Base-by-base conservation (phyloP, 805 yeast genomes). In the Kluyveromyces wickerhamii region DNA sequence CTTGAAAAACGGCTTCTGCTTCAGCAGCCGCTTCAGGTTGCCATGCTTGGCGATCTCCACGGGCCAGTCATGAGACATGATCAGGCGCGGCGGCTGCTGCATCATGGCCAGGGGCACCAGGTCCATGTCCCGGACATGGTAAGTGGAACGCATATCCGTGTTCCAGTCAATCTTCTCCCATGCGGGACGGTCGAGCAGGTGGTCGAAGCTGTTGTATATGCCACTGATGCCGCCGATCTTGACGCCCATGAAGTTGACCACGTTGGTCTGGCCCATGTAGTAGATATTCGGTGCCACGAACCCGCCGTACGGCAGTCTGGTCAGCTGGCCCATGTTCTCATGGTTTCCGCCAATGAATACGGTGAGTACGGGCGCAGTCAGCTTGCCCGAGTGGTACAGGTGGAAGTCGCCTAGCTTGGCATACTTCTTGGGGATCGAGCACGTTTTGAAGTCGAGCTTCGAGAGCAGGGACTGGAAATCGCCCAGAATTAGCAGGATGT, bases 31-130 rank as follows among this genome's bases (percentile, higher is more conserved):
- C 0, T 54, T 42, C n/a, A 65, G 12, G 47, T 82, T 56, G 0
- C 96, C 97, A 54, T 71, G 60, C 4, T 72, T 59, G 27, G 70
- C 80, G 7, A 88, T 77, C 3, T 82, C 84, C 26, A 67, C 77
- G 0, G 98, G 98, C 98, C 98, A 92, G 62, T 92, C 98, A 57
- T 92, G 98, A 21, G 84, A 72, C 35, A 89, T 40, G 52, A 80
- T 66, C 1, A 87, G 52, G 45, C 84, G 82, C 5, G 74, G 21
- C 2, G 40, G 27, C 9, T 45, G 40, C 4, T 41, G 28, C 39
- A 71, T 46, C 47, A 71, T 44, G 44, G 64, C 58, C 45, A 85
- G 59, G 41, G 80, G 81, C 23, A 75, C 42, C 36, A 71, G 72
- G 37, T 80, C 81, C 35, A 47, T 65, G 19, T 67, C 66, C 30